phyloP scores from a whole-genome alignment of 2,329 filamentous ascomycete species.

The Ceratocystis smalleyi region DNA sequence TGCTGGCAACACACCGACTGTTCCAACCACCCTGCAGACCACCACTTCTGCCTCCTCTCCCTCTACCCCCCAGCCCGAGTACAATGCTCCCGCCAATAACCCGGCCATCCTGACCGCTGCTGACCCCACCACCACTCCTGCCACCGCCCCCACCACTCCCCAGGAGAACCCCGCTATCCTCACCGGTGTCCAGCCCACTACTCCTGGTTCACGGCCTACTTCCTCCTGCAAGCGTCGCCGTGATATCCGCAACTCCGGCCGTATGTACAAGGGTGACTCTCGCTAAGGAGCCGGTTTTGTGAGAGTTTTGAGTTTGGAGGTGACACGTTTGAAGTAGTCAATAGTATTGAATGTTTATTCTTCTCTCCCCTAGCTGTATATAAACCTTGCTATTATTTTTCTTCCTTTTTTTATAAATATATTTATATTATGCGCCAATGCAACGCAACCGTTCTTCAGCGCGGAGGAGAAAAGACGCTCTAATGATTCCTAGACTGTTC shows the following conservation, averaged over 20 bases:
- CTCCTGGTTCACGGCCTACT: neutral
- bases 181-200: neutral
- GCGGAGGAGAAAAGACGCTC: too few relatives aligned
- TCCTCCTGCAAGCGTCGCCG: constrained; percentile 12
- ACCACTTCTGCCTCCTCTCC: neutral
- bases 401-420: neutral
- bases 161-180: neutral
- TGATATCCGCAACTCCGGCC: constrained; percentile 10
- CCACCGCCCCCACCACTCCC: neutral
- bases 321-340: neutral
- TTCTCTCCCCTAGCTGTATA: neutral
- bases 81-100: neutral
- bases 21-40: neutral
- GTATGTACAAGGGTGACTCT: constrained; percentile 10
- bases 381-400: neutral
- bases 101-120: neutral
- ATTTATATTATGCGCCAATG: neutral
- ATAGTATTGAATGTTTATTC: neutral
- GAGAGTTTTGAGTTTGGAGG: neutral
- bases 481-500: too few relatives aligned
- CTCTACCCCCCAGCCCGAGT: neutral
- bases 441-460: neutral
- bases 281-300: neutral
- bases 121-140: neutral
- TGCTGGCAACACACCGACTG: neutral